Base-by-base conservation (phyloP, 2,329 filamentous ascomycete genomes). In the Microdochium bolleyi region DNA sequence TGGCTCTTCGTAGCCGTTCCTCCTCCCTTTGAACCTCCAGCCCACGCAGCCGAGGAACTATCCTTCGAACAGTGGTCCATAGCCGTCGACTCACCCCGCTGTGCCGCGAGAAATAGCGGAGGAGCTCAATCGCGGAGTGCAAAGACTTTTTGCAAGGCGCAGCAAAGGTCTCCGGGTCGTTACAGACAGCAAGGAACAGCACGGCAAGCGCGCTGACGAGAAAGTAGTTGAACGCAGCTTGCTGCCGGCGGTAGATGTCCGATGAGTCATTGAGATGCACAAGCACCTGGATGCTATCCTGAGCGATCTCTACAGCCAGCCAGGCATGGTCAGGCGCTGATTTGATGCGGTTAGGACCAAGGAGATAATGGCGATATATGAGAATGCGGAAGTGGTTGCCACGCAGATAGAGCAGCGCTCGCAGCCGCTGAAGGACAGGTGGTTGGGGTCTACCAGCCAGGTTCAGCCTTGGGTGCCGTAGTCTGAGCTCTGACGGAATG, bases 331-430 rank as follows among this genome's bases (percentile, higher is more conserved):
- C 19, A 16, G 3, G 24, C 2, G 25, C 13, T 19, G 24, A 32
- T 11, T 62, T 57, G 21, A 75, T 74, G 14, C 67, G 66, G 3
- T 66, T 60, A 0, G 64, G 58, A 3, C 65, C 70, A 24, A 75
- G 63, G 0, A 76, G 60, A 19, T 73, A 66, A 19, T 74, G 69
- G 0, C 74, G 64, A 50, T 75, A 71, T 1, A 77, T 72, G 2
- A 76, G 60, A 14, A 71, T 74, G 2, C 73, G 68, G 1, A 71
- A 64, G 51, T 76, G 69, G 51, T 77, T 77, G 0, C 70, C 73
- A 2, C 74, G 70, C 0, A 77, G 64, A 34, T 74, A 73, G 1
- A 74, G 60, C 1, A 75, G 57, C 0, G 74, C 68, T 0, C 72
- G 70, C 1, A 75, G 58, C 24, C 71, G 70, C 49, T 71, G 72